Conservation (phyloP, 2,329 filamentous ascomycete species). For the Phoma sp. region DNA sequence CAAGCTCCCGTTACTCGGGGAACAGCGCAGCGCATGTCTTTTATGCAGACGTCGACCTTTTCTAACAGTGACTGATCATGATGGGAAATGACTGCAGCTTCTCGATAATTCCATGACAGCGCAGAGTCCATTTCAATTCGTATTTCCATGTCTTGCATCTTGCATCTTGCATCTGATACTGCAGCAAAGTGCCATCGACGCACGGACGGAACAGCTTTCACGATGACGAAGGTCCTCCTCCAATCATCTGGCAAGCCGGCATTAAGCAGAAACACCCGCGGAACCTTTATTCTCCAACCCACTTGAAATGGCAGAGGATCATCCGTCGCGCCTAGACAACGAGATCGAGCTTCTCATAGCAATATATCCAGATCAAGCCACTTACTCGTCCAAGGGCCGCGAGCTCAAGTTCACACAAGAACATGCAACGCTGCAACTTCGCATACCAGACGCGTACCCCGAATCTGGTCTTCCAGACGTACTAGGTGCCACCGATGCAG, state of each 20-base stretch:
- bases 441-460: slow-evolving; percentile 50
- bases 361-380: slow-evolving; percentile 53
- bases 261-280: slow-evolving; percentile 3
- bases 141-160: not conserved
- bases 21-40: slow-evolving; percentile 2
- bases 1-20: slow-evolving; percentile 13
- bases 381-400: slow-evolving; percentile 39
- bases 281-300: not conserved
- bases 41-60: not conserved
- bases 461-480: slow-evolving; percentile 46
- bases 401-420: slow-evolving; percentile 48
- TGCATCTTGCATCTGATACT: not conserved
- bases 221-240: slow-evolving; percentile 6
- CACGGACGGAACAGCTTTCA: slow-evolving; percentile 11
- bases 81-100: not conserved
- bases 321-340: slow-evolving; percentile 33
- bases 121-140: too few species aligned
- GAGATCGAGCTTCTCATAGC: slow-evolving; percentile 53
- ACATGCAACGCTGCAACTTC: slow-evolving; percentile 41
- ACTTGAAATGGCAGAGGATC: not conserved
- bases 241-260: slow-evolving; percentile 2
- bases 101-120: not conserved
- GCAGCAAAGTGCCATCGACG: slow-evolving; percentile 2
- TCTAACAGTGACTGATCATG: not conserved
- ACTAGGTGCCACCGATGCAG: slow-evolving; percentile 43